Evolutionary conservation across 108 stramenopile genomes (phyloP).

Genomic region (Fragilariopsis cylindrus): DNA sequence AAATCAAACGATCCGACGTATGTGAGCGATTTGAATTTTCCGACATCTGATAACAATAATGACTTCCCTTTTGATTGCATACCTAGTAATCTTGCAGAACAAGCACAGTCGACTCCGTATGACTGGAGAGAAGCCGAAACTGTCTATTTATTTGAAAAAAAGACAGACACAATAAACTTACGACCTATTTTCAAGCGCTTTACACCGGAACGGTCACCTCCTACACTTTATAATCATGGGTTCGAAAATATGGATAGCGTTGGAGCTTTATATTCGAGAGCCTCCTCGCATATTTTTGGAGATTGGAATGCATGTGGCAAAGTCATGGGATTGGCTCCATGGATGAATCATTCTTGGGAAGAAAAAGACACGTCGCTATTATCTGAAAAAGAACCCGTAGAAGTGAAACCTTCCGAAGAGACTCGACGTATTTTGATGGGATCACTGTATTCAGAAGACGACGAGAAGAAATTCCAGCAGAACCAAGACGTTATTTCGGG

Average conservation of each 20-base stretch:
- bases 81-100: conserved; percentile 71
- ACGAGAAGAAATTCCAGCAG: conserved; percentile 47
- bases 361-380: conserved; percentile 27
- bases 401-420: conserved; percentile 32
- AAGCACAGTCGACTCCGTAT: conserved; percentile 43
- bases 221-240: conserved; percentile 70
- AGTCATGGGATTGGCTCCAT: conserved; percentile 96
- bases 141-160: conserved; percentile 80
- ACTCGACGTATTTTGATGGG: conserved; percentile 50
- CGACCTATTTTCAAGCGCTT: conserved; percentile 91
- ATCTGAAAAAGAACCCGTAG: conserved; percentile 26
- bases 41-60: conserved; percentile 7
- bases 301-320: conserved; percentile 97
- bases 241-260: conserved; percentile 95
- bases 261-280: conserved; percentile 93
- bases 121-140: conserved; percentile 94
- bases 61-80: conserved; percentile 57
- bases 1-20: conserved; percentile 53
- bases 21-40: conserved; percentile 72
- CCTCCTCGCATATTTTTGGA: conserved; percentile 92
- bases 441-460: conserved; percentile 58
- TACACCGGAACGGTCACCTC: conserved; percentile 78
- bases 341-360: conserved; percentile 75
- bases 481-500: conserved; percentile 60
- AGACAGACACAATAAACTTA: conserved; percentile 35